Conservation (phyloP, 345 rosid genomes). For the Balakata baccata region DNA sequence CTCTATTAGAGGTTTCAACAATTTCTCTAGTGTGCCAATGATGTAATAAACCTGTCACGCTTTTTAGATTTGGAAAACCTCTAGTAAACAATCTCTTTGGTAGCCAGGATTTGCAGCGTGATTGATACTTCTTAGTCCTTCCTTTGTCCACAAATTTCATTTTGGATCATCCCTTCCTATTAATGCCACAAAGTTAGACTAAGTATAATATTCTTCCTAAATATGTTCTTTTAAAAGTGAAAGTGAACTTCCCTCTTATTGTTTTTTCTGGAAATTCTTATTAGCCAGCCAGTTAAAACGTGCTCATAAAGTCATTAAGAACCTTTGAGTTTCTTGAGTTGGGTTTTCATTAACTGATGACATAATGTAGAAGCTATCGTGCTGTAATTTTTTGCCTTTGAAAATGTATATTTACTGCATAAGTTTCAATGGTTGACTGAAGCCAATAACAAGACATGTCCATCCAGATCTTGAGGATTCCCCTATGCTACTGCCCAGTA, state of each 20-base stretch:
- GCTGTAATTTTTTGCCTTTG: not conserved
- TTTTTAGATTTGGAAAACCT: not conserved
- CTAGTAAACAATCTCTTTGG: not conserved
- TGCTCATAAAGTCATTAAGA: not conserved
- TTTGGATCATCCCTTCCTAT: not conserved
- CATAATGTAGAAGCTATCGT: not conserved
- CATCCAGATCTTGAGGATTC: not conserved
- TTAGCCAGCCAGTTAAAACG: not conserved
- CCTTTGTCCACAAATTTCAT: not conserved
- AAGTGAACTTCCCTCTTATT: not conserved
- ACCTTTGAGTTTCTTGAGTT: not conserved
- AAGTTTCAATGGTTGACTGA: not conserved
- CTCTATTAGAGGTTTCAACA: not conserved
- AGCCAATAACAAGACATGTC: not conserved
- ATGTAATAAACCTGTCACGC: not conserved
- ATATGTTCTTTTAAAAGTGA: not conserved
- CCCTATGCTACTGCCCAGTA: not conserved
- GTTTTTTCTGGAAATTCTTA: not conserved
- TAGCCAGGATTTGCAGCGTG: not conserved
- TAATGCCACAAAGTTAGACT: not conserved
- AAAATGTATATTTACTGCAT: not conserved
- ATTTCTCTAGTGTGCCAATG: not conserved
- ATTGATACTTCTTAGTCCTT: not conserved
- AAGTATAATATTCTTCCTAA: not conserved
- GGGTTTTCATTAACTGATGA: not conserved